Evolutionary conservation across 192 early-diverging fungal genomes (phyloP), one percentile per base, ranked within the genome.

Genomic region (Coemansia umbellata): DNA sequence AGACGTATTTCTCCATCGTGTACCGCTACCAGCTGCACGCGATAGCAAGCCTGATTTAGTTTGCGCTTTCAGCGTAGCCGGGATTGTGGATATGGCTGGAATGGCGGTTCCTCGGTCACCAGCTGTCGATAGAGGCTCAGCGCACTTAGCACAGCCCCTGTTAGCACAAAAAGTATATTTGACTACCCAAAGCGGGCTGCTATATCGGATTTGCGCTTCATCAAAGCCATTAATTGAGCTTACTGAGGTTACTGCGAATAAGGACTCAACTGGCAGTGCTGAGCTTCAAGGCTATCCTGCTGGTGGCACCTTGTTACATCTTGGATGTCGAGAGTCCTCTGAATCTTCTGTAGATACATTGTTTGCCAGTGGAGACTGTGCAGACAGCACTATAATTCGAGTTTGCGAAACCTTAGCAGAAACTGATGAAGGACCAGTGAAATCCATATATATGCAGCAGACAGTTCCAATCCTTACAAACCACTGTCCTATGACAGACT

Each of bases 1-100:
- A 14, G 72, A 74, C 39, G 61, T 74, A 8, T 51, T 63, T 22
- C 39, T 74, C 23, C 52, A 60, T 10, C 42, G 56, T 5, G 51
- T 53, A 30, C 47, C 40, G 11, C 31, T 74, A n/a, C 60, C 60
- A 8, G 22, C 15, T 1, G 24, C 51, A 3, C 14, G 14, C 1
- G 31, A 40, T 31, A 50, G 43, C 8, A 18, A 18, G 22, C 26
- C 36, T 2, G 63, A 74, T 19, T 44, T 62, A 1, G 60, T 59
- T 3, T 42, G 22, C 14, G 24, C 60, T 1, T 55, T 42, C 31
- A 59, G 71, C 26, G 43, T 63, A 5, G 70, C 63, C 11, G 70
- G 58, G 4, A 61, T 58, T 3, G 17, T 22, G 8, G 1, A 8
- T 13, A 6, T 63, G n/a, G 31, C 32, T 1, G 21, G 15, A 44